phyloP scores from a whole-genome alignment of 2,329 filamentous ascomycete genomes.

The Colletotrichum orchidophilum region DNA sequence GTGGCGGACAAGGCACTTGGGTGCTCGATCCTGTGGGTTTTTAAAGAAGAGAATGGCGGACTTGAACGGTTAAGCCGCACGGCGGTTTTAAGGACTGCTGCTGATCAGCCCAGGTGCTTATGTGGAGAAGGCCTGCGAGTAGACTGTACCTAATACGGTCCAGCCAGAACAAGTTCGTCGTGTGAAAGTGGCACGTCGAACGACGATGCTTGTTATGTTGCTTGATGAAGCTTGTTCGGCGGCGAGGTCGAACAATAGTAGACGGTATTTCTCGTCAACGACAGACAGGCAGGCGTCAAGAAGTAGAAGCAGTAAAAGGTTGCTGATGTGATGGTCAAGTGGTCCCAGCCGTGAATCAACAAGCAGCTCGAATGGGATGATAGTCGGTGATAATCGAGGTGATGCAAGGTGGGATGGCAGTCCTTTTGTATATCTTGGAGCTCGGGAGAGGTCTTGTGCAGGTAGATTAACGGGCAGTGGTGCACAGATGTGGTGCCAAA shows the following conservation, averaged over 20 bases:
- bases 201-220: slow-evolving; percentile 2
- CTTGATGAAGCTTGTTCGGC: slow-evolving; percentile 16
- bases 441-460: slow-evolving; percentile 23
- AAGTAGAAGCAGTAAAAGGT: slow-evolving; percentile 20
- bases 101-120: slow-evolving; percentile 4
- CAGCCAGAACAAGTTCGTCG: slow-evolving; percentile 9
- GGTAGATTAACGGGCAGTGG: slow-evolving; percentile 41
- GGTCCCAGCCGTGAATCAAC: slow-evolving; percentile 34
- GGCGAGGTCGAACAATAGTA: background rate
- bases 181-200: slow-evolving; percentile 15
- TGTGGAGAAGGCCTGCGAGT: background rate
- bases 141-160: slow-evolving; percentile 25
- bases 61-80: slow-evolving; percentile 37
- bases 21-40: slow-evolving; percentile 52
- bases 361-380: slow-evolving; percentile 35
- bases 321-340: slow-evolving; percentile 30
- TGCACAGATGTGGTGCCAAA: slow-evolving; percentile 50
- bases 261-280: slow-evolving; percentile 29
- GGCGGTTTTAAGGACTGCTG: slow-evolving; percentile 30
- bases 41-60: slow-evolving; percentile 35
- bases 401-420: slow-evolving; percentile 33
- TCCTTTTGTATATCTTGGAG: slow-evolving; percentile 33
- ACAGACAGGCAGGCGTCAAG: slow-evolving; percentile 28
- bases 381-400: slow-evolving; percentile 20
- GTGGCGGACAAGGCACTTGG: slow-evolving; percentile 21